Evolutionary conservation across 441 rosid species (phyloP).

Genomic region (Erysimum pusillum): DNA sequence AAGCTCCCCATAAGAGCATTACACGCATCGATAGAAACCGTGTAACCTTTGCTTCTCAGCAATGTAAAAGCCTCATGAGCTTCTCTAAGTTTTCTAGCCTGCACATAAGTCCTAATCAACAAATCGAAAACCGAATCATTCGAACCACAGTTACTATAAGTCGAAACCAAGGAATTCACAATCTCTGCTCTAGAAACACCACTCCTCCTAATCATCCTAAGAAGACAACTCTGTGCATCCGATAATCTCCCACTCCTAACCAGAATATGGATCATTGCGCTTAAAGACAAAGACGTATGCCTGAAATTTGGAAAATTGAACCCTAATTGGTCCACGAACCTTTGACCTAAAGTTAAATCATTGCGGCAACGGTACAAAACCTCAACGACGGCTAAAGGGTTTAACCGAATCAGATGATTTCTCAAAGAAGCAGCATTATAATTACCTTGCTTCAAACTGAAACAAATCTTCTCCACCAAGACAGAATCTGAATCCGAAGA

Average conservation of each 20-base stretch:
- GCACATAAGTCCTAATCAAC: constrained; percentile 77
- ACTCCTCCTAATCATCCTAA: constrained; percentile 83
- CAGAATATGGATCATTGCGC: constrained; percentile 73
- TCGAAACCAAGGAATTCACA: constrained; percentile 62
- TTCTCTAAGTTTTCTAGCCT: constrained; percentile 82
- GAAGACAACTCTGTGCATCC: constrained; percentile 77
- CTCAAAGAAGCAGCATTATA: constrained; percentile 40
- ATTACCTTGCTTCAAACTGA: constrained; percentile 64
- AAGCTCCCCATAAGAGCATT: constrained; percentile 86
- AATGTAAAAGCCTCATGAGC: constrained; percentile 66
- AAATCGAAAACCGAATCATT: constrained; percentile 68
- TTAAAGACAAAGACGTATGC: constrained; percentile 68
- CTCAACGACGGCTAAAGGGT: constrained; percentile 61
- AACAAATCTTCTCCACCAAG: constrained; percentile 67
- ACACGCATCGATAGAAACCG: constrained; percentile 71
- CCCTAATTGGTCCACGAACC: constrained; percentile 55
- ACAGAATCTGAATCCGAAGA: constrained; percentile 49
- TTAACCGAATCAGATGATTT: constrained; percentile 51
- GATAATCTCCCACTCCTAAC: constrained; percentile 68
- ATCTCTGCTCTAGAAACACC: constrained; percentile 67
- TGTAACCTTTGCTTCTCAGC: constrained; percentile 59
- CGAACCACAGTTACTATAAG: constrained; percentile 48
- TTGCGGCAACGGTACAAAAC: constrained; percentile 63
- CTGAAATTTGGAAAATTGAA: constrained; percentile 52
- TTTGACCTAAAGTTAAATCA: constrained; percentile 59